Base-by-base conservation (phyloP, 2,329 filamentous ascomycete genomes). In the Penicillium sclerotiorum region DNA sequence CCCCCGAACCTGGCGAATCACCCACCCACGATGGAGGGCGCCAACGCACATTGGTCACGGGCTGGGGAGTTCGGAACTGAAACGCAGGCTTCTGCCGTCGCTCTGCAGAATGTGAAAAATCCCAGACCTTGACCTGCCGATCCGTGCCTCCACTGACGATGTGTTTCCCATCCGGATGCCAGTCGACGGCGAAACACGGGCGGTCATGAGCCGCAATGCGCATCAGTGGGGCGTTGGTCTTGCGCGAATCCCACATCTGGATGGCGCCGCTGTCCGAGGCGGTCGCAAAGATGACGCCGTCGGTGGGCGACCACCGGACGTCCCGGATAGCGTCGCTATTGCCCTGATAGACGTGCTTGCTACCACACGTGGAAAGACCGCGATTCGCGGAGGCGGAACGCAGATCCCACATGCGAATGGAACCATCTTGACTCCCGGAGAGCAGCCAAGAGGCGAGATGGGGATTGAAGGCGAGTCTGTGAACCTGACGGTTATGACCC, bases 141-240 rank as follows among this genome's bases (percentile, higher is more conserved):
- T 87, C 84, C 18, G 79, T 75, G 45, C 84, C 78, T n/a, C 81
- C 82, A 57, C 82, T 86, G 46, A 82, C 76, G 8, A 87, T 71
- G 63, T 86, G 82, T 60, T 80, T 85, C 6, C 84, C 84, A 58
- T 86, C 83, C 1, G 84, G 84, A 61, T 87, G 84, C 83, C 83
- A 87, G 63, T 87, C 84, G 28, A 87, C 78, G 5, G 82, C 77
- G 53, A 79, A 83, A 69, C 83, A 86, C 4, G 75, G 76, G 53
- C 77, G 78, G 56, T 82, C 78, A 62, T 87, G 84, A 36, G 83
- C 84, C 27, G 80, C 79, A 48, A 86, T 82, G 56, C 80, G 81
- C 58, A 86, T 70, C 60, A 83, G 75, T 7, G 84, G 78, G 21
- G 76, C 75, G 57, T 77, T 80, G 45, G 77, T 71, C 55, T 82